Percentiles rank a stretch among this genome's conserved stretches.
Evolutionary conservation across 78 protist genomes (phyloP).

Genomic region (Chrysochromulina tobinii): DNA sequence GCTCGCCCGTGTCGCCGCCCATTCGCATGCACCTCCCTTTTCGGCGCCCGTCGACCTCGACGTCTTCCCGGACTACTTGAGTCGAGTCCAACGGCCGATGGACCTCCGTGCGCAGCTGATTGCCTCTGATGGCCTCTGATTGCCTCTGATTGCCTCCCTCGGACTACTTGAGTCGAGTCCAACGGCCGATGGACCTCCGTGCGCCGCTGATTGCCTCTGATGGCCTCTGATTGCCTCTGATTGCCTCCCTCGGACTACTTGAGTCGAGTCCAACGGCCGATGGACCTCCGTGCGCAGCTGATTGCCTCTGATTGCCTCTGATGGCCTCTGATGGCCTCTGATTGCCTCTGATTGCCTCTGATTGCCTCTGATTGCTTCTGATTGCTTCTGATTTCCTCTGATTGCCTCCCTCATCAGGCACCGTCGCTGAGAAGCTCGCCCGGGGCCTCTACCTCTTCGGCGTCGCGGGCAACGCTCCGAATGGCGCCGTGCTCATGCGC

Average conservation of each 20-base stretch:
- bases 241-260: neutral
- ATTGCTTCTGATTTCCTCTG: no score
- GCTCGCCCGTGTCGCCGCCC: neutral
- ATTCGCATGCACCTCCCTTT: neutral
- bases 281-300: no score
- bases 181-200: neutral
- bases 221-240: no score
- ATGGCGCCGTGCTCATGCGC: neutral
- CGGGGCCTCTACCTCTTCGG: neutral
- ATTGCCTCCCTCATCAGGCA: neutral
- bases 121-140: no score
- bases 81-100: neutral
- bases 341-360: no score
- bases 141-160: no score
- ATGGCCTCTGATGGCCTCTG: no score
- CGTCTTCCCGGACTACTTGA: neutral
- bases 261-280: neutral
- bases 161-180: neutral
- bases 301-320: no score
- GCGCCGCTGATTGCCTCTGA: no score
- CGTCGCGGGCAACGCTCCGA: neutral
- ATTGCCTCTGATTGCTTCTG: no score
- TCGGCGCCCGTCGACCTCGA: slow-evolving; percentile 4
- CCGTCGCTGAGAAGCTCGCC: neutral
- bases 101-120: neutral